These are phyloP conservation scores for Quercus alba DNA, from an alignment of 306 rosid species.

Conservation along the genomic window DNA sequence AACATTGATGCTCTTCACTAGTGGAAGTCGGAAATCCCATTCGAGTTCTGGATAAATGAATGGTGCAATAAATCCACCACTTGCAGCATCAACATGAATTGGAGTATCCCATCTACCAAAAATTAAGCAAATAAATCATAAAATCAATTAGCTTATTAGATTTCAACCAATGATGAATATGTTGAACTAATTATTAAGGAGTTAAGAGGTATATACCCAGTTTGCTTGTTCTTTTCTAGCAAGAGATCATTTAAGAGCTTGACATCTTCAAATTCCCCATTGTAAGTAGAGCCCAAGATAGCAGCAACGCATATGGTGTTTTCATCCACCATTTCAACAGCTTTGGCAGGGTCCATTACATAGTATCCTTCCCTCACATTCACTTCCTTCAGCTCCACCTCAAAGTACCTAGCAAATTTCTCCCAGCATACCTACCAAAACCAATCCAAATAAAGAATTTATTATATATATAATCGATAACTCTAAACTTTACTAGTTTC, in stretches of 20 bases:
- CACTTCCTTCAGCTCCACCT: conserved; percentile 74
- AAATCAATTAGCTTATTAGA: not conserved
- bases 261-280: conserved; percentile 82
- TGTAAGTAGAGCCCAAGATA: conserved; percentile 76
- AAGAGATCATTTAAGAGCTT: conserved; percentile 64
- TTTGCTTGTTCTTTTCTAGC: conserved; percentile 51
- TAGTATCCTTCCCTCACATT: conserved; percentile 64
- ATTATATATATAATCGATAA: too few relatives aligned
- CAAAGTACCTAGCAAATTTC: conserved; percentile 73
- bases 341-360: conserved; percentile 76
- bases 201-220: conserved; percentile 33
- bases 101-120: conserved; percentile 64
- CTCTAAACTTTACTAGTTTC: too few relatives aligned
- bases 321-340: conserved; percentile 78
- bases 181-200: not conserved
- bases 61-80: conserved; percentile 85
- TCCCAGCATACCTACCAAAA: conserved; percentile 65
- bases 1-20: conserved; percentile 85
- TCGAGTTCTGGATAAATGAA: conserved; percentile 73
- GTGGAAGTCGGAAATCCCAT: conserved; percentile 80
- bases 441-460: too few relatives aligned
- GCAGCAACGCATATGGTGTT: conserved; percentile 83
- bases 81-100: conserved; percentile 82
- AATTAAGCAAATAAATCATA: not conserved
- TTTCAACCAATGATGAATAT: not conserved